A percentile compares a stretch with the other conserved stretches of the same genome.
These are phyloP conservation scores for Ambrosiella cleistominuta DNA, from an alignment of 2,329 filamentous ascomycete species.

Conservation along the genomic window DNA sequence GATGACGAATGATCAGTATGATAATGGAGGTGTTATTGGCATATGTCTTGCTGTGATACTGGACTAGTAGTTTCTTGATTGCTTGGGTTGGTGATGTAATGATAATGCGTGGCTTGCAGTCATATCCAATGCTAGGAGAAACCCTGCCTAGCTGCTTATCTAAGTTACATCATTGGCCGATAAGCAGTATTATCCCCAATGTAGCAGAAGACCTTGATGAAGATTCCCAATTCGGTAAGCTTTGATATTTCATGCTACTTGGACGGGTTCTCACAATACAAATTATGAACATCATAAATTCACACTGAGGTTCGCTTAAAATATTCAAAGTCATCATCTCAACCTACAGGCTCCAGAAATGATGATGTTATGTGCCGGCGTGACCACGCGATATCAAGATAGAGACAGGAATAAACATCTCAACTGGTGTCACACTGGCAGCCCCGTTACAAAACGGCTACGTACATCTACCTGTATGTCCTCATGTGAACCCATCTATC, in stretches of 20 bases:
- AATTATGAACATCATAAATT: too few species aligned
- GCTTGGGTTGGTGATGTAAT: background rate
- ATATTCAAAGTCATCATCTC: background rate
- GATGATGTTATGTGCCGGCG: background rate
- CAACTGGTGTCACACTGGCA: background rate
- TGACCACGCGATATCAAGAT: background rate
- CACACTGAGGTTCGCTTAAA: background rate
- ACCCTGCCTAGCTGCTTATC: background rate
- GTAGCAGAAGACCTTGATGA: too few species aligned
- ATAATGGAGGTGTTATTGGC: too few species aligned
- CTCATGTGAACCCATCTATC: too few species aligned
- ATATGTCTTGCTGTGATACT: too few species aligned
- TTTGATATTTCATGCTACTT: too few species aligned
- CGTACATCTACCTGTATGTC: too few species aligned
- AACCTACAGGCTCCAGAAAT: background rate
- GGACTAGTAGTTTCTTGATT: too few species aligned
- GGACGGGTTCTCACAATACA: too few species aligned
- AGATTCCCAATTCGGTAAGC: too few species aligned
- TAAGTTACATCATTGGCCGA: background rate
- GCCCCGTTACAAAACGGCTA: background rate
- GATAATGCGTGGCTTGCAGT: background rate
- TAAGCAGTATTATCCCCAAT: background rate
- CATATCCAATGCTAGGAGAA: background rate
- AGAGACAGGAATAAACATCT: background rate
- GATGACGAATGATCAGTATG: too few species aligned